These are phyloP conservation scores for Suillus lakei DNA, from an alignment of 768 basidiomycete species.

Conservation along the genomic window DNA sequence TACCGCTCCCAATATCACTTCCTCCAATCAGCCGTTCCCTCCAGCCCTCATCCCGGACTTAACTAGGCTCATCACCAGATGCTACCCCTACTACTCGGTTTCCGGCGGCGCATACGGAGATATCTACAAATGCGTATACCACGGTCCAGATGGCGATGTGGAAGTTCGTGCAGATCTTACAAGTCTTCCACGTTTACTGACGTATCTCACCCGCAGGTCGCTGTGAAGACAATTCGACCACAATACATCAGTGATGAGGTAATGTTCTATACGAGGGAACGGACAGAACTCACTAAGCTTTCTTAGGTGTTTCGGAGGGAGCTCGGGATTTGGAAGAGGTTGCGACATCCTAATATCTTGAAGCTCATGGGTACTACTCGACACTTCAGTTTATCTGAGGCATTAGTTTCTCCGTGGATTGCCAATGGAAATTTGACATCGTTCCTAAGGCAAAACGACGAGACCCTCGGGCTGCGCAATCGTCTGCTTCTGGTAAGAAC, in stretches of 20 bases:
- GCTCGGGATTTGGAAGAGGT: slow-evolving; percentile 24
- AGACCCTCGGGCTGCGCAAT: slow-evolving; percentile 11
- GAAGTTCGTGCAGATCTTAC: neutral
- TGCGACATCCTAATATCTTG: slow-evolving; percentile 23
- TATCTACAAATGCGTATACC: neutral
- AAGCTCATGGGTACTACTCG: slow-evolving; percentile 19
- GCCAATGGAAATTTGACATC: slow-evolving; percentile 16
- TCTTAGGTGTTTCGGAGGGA: slow-evolving; percentile 22
- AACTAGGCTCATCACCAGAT: neutral
- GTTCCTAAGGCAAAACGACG: slow-evolving; percentile 14
- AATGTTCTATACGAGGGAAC: neutral
- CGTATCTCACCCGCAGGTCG: neutral
- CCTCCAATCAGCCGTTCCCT: slow-evolving; percentile 18
- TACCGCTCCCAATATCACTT: slow-evolving; percentile 16
- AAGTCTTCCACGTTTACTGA: neutral
- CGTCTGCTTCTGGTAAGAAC: slow-evolving; percentile 21
- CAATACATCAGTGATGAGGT: neutral
- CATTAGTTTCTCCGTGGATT: slow-evolving; percentile 26
- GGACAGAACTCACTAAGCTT: neutral
- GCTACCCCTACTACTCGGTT: neutral
- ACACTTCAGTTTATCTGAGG: slow-evolving; percentile 21
- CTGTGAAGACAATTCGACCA: neutral
- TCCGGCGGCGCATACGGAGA: neutral
- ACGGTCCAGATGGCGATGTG: neutral
- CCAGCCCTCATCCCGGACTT: slow-evolving; percentile 2